Base-by-base conservation (phyloP, 352 stramenopile species). In the Phytophthora citrophthora region DNA sequence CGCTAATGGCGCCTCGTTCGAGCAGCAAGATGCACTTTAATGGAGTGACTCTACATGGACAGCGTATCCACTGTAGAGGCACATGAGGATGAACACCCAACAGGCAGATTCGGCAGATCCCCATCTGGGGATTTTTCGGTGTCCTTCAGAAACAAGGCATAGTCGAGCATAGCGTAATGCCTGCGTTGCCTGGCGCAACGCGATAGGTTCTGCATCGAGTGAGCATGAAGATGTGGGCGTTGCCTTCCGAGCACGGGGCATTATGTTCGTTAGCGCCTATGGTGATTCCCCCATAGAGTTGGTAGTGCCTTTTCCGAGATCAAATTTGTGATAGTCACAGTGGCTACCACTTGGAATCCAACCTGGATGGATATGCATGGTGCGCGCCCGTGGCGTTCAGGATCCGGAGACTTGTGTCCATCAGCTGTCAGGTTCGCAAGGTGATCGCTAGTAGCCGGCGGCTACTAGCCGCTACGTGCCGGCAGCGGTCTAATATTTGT, bases 241-340 rank as follows among this genome's bases (percentile, higher is more conserved):
- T 51, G 11, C 31, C 26, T 55, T 9, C 39, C 20, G 32, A 20
- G 11, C 13, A 41, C 56, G 39, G 26, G 18, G n/a, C n/a, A 18
- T 15, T 16, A 48, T 46, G 26, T 38, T 43, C 40, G 43, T 61
- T 53, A 29, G 32, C 47, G 50, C 32, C 34, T 26, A 50, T 48
- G 36, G 45, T 15, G 26, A 5, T 12, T 56, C 48, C 59, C 39
- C 48, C 36, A 47, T 4, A 6, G 15, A 2, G 11, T 34, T 10
- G n/a, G 61, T 36, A 52, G 39, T 47, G 39, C 61, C 54, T 60
- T 70, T 69, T 38, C 61, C 54, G 15, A 65, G 61, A 61, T 65
- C 11, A 44, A 29, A 55, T 60, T 27, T 6, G 23, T 23, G 55
- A 70, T 65, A 54, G 56, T 68, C 52, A 53, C 26, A 29, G 23